Percentiles rank a stretch among this genome's conserved stretches.
Evolutionary conservation across 345 rosid genomes (phyloP).

Genomic region (Turritis glabra): DNA sequence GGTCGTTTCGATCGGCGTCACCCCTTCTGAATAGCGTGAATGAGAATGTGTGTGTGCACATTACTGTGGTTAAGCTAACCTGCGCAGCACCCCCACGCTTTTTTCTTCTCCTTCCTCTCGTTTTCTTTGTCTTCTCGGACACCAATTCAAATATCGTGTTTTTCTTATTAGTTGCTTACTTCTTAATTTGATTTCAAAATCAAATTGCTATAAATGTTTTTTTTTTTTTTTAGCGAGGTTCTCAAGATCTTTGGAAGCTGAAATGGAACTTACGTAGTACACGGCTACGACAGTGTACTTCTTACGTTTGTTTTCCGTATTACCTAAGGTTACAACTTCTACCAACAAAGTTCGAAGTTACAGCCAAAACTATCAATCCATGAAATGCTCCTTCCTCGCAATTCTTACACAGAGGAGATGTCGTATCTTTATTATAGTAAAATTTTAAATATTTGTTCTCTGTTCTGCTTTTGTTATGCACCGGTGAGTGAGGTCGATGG

Average conservation of each 20-base stretch:
- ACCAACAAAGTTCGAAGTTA: neutral
- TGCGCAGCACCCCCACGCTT: constrained; percentile 26
- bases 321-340: neutral
- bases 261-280: neutral
- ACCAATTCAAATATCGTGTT: constrained; percentile 29
- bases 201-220: neutral
- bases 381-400: neutral
- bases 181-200: neutral
- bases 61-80: constrained; percentile 31
- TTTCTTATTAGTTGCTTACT: neutral
- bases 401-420: neutral
- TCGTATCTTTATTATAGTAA: neutral
- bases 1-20: constrained; percentile 34
- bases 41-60: constrained; percentile 3
- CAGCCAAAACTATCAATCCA: neutral
- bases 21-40: constrained; percentile 42
- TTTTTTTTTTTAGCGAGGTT: neutral
- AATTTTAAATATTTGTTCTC: neutral
- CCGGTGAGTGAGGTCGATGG: constrained; percentile 28
- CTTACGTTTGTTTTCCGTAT: constrained; percentile 1
- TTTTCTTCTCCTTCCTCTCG: constrained; percentile 30
- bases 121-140: neutral
- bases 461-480: constrained; percentile 13
- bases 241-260: neutral
- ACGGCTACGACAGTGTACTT: constrained; percentile 6